phyloP scores from a whole-genome alignment of 331 rosid genomes.

The Cydonia oblonga region DNA sequence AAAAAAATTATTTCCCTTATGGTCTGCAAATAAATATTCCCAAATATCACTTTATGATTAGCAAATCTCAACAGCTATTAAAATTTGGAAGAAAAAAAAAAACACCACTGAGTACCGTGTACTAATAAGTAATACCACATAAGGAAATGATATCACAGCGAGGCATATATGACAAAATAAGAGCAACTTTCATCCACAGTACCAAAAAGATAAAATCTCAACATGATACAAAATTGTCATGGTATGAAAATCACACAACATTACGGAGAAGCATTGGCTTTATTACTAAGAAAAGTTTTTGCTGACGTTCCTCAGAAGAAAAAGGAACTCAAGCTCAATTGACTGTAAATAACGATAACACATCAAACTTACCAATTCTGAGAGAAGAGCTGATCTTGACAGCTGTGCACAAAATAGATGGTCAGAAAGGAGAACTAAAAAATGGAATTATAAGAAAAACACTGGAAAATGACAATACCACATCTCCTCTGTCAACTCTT shows the following conservation, averaged over 20 bases:
- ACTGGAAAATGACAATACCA: conserved; percentile 39
- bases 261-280: background rate
- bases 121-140: background rate
- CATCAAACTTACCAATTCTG: conserved; percentile 66
- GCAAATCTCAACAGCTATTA: too few relatives aligned
- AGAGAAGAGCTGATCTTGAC: conserved; percentile 67
- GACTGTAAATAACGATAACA: background rate
- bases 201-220: background rate
- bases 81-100: too few relatives aligned
- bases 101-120: too few relatives aligned
- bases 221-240: background rate
- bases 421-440: background rate
- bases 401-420: conserved; percentile 40
- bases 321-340: background rate
- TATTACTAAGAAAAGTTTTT: background rate
- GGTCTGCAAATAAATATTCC: too few relatives aligned
- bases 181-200: background rate
- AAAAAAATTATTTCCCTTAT: too few relatives aligned
- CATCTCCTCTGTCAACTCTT: conserved; percentile 72
- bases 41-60: too few relatives aligned
- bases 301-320: background rate
- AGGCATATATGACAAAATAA: background rate
- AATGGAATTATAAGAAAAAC: background rate
- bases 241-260: background rate
- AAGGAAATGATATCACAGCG: background rate